Base-by-base conservation (phyloP, 1,284 basidiomycete species). In the Ceratobasidium sp. region DNA sequence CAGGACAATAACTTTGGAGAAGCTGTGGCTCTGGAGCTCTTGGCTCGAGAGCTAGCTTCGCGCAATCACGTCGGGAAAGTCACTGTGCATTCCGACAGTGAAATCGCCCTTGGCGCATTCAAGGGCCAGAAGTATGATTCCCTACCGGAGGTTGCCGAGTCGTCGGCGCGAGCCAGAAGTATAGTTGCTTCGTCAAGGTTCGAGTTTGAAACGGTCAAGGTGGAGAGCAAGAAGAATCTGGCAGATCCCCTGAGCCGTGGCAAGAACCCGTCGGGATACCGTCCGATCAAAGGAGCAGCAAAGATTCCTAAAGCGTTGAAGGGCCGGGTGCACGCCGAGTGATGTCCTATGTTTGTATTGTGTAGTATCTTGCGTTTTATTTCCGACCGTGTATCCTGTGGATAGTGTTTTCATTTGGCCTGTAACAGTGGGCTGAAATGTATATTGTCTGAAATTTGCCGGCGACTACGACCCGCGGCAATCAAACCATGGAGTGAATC, bases 201-300 rank as follows among this genome's bases (percentile, higher is more conserved):
- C 32, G 40, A 22, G 22, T n/a, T 70, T 22, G 43, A 59, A 34
- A 43, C n/a, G 11, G 54, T 70, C 13, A 43, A 59, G n/a, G 54
- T 70, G 9, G 17, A 32, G 37, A 70, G 52, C 46, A 46, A 70
- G 15, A 34, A 43, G 13, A 70, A 57, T 43, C 19, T 25, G 34
- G 68, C 54, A 34, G 68, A 70, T 22, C 68, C 68, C 19, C 46
- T 70, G 22, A 70, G 52, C 15, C n/a, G 54, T 5, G 68, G 68
- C 8, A 40, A 19, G 25, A 56, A 59, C 15, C 19, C 43, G 52
- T 37, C 25, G 37, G 54, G 54, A 13, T 46, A 70, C 34, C 52
- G 19, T 15, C 4, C 43, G 59, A 61, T 62, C 6, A 15, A 62
- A 37, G 19, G 37, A 11, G 37, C 59, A 40, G 59, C 22, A 19